Conservation (phyloP, 108 stramenopile species). For the Discostella stelligeroides region DNA sequence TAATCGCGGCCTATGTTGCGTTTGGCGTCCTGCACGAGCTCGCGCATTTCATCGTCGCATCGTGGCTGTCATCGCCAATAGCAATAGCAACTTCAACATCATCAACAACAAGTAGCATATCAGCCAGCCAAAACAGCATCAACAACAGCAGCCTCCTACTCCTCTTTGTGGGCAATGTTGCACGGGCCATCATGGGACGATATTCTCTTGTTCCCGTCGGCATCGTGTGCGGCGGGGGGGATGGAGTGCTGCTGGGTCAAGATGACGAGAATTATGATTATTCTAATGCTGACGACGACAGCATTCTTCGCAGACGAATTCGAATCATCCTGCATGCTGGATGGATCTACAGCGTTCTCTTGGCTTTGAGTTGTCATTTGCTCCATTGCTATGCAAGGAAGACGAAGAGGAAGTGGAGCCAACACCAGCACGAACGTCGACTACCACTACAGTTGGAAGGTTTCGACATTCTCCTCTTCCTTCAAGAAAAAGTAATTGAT, state of each 20-base stretch:
- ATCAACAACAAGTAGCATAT: neutral
- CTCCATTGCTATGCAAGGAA: neutral
- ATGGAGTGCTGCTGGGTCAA: too few species aligned
- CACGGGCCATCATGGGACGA: conserved; percentile 33
- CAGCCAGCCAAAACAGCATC: neutral
- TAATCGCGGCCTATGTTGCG: conserved; percentile 49
- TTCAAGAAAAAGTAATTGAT: neutral
- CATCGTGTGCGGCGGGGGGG: neutral
- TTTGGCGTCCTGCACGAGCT: conserved; percentile 69
- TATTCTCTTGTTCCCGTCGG: conserved; percentile 10
- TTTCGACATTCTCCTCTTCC: neutral
- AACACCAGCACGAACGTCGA: neutral
- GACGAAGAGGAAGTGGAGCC: neutral
- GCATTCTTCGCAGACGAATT: too few species aligned
- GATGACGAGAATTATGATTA: too few species aligned
- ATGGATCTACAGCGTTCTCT: conserved; percentile 59
- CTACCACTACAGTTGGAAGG: neutral
- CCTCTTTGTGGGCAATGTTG: neutral
- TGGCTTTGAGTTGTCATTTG: conserved; percentile 43
- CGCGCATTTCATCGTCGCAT: conserved; percentile 49
- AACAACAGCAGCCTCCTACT: neutral
- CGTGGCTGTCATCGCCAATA: conserved; percentile 13
- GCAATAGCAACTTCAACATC: too few species aligned
- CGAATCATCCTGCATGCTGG: conserved; percentile 40
- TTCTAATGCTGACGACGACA: too few species aligned